These are phyloP conservation scores for Talaromyces funiculosus DNA, from an alignment of 2,329 filamentous ascomycete genomes.

Conservation along the genomic window DNA sequence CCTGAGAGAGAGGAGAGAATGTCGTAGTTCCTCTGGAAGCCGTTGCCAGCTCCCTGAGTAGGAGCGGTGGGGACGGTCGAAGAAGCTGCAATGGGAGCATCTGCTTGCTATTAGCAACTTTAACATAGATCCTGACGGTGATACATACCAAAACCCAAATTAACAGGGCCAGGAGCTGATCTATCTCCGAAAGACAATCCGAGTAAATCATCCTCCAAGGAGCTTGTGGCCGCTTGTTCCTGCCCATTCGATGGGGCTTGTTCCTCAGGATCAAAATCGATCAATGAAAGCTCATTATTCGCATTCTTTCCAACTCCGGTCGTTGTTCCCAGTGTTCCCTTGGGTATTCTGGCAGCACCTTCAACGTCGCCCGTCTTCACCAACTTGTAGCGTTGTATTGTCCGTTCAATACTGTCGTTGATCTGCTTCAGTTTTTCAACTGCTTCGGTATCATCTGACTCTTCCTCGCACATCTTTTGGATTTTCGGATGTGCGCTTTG, in stretches of 20 bases:
- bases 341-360: slow-evolving; percentile 73
- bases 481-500: slow-evolving; percentile 97
- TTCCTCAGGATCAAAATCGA: slow-evolving; percentile 69
- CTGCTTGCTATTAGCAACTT: slow-evolving; percentile 12
- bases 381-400: slow-evolving; percentile 89
- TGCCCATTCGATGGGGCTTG: slow-evolving; percentile 35
- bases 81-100: slow-evolving; percentile 34
- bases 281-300: slow-evolving; percentile 79
- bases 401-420: slow-evolving; percentile 97
- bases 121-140: background rate
- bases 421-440: slow-evolving; percentile 94
- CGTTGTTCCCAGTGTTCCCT: slow-evolving; percentile 67
- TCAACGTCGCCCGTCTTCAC: slow-evolving; percentile 93
- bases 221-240: slow-evolving; percentile 52
- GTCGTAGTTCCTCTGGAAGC: slow-evolving; percentile 49
- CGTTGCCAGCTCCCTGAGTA: slow-evolving; percentile 19
- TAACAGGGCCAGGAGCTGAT: slow-evolving; percentile 70
- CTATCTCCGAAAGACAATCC: slow-evolving; percentile 75
- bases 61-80: slow-evolving; percentile 27
- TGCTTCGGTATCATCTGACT: slow-evolving; percentile 92
- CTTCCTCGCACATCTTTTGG: slow-evolving; percentile 98
- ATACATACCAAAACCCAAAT: slow-evolving; percentile 58
- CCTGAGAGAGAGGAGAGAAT: slow-evolving; percentile 50
- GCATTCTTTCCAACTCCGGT: slow-evolving; percentile 61
- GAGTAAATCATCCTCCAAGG: slow-evolving; percentile 83